Percentiles rank a stretch among this genome's conserved stretches.
Conservation (phyloP, 2,329 filamentous ascomycete genomes). For the Cryoendolithus antarcticus region DNA sequence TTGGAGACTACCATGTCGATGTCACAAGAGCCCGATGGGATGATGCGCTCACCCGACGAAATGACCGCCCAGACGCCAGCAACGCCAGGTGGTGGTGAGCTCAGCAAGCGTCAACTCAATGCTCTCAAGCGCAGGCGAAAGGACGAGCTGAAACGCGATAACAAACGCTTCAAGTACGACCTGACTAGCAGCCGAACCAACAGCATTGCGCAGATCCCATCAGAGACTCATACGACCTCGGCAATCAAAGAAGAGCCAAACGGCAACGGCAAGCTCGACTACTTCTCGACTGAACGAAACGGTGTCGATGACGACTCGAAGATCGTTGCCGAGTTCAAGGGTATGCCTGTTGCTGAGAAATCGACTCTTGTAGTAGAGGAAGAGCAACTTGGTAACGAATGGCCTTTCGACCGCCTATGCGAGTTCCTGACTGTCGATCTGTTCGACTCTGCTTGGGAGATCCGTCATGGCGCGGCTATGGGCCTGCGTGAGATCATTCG, state of each 20-base stretch:
- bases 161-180: slow-evolving; percentile 69
- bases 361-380: slow-evolving; percentile 71
- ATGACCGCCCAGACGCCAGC: slow-evolving; percentile 10
- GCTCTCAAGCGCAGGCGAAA: slow-evolving; percentile 91
- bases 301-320: slow-evolving; percentile 80
- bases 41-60: slow-evolving; percentile 20
- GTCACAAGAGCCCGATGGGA: slow-evolving; percentile 6
- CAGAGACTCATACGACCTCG: slow-evolving; percentile 45
- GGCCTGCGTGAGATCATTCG: slow-evolving; percentile 82
- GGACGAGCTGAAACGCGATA: slow-evolving; percentile 74
- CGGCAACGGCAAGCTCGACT: slow-evolving; percentile 52
- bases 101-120: slow-evolving; percentile 90
- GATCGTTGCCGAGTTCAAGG: slow-evolving; percentile 92
- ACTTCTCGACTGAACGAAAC: slow-evolving; percentile 80
- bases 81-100: slow-evolving; percentile 25
- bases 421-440: slow-evolving; percentile 89
- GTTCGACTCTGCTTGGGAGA: slow-evolving; percentile 90
- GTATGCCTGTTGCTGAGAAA: slow-evolving; percentile 66
- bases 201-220: slow-evolving; percentile 44
- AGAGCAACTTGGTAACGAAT: slow-evolving; percentile 66
- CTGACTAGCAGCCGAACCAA: slow-evolving; percentile 53
- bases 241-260: slow-evolving; percentile 40
- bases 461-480: slow-evolving; percentile 91
- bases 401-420: slow-evolving; percentile 89
- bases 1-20: slow-evolving; percentile 43